These are phyloP conservation scores for Hysterium pulicare DNA, from an alignment of 2,329 filamentous ascomycete species.

Conservation along the genomic window DNA sequence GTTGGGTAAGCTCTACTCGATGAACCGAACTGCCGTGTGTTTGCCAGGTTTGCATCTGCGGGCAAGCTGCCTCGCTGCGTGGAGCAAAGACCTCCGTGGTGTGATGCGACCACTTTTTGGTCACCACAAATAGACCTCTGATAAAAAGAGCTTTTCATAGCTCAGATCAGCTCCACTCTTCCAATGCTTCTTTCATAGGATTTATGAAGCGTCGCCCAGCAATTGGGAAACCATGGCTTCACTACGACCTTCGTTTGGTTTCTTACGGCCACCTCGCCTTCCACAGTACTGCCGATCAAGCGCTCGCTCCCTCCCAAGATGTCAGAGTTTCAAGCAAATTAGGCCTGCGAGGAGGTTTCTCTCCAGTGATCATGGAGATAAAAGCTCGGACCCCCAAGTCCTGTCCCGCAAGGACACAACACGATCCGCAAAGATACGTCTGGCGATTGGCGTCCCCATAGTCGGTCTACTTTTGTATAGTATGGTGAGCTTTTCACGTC, in stretches of 20 bases:
- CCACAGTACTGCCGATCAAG: constrained; percentile 22
- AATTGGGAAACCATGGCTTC: constrained; percentile 26
- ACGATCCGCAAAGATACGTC: constrained; percentile 40
- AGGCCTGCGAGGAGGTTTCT: background rate
- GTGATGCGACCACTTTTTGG: too few species aligned
- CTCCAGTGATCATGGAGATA: background rate
- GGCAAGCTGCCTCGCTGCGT: background rate
- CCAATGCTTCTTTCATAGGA: constrained; percentile 17
- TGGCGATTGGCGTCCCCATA: constrained; percentile 50
- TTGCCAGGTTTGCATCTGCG: constrained; percentile 17
- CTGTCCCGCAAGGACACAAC: too few species aligned
- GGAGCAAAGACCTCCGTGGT: constrained; percentile 22
- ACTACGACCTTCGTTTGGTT: constrained; percentile 22
- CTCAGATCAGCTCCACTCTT: too few species aligned
- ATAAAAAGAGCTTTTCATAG: too few species aligned
- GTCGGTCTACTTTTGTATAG: constrained; percentile 56
- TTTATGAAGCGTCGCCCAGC: constrained; percentile 6
- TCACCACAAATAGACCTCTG: too few species aligned
- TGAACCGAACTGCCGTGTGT: constrained; percentile 4
- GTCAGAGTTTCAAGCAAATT: too few species aligned
- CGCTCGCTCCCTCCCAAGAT: too few species aligned
- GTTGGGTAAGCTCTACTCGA: too few species aligned
- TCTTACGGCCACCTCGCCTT: constrained; percentile 26
- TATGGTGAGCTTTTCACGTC: constrained; percentile 48
- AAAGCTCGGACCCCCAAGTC: too few species aligned